A percentile compares a stretch with the other conserved stretches of the same genome.
Conservation (phyloP, 2,329 filamentous ascomycete genomes). For the Colletotrichum graminicola region DNA sequence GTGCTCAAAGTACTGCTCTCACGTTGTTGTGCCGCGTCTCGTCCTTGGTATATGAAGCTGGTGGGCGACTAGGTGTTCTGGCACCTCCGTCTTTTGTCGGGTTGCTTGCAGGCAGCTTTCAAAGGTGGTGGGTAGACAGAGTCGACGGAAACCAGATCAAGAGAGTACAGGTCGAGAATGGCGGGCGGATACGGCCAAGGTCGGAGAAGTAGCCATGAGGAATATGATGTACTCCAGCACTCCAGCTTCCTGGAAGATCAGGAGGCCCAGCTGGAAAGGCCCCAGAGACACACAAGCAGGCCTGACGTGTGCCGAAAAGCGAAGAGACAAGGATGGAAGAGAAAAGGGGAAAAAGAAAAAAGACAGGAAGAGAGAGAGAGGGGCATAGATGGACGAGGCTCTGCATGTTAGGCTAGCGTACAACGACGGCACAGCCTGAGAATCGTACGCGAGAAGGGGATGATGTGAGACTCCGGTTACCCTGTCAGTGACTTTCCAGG, state of each 20-base stretch:
- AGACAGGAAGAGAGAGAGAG: neutral
- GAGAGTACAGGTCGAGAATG: neutral
- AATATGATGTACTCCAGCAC: constrained; percentile 21
- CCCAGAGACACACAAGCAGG: constrained; percentile 4
- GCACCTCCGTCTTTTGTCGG: neutral
- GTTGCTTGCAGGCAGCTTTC: neutral
- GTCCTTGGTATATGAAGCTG: neutral
- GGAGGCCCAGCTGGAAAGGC: constrained; percentile 1
- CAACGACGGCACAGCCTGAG: constrained; percentile 26
- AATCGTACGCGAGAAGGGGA: constrained; percentile 1
- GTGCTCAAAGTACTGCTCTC: neutral
- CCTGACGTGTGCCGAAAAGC: constrained; percentile 3
- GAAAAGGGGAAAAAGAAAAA: too few species aligned
- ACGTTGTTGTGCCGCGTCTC: neutral
- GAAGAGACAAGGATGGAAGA: neutral
- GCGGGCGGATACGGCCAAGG: neutral
- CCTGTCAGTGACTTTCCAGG: neutral
- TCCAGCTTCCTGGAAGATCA: constrained; percentile 26
- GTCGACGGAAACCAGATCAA: neutral
- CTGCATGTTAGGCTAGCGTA: constrained; percentile 27
- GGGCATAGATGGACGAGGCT: constrained; percentile 22
- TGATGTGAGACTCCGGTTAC: neutral
- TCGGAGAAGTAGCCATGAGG: constrained; percentile 27
- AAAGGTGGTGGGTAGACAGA: neutral
- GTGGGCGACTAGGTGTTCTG: neutral